phyloP scores from a whole-genome alignment of 345 rosid genomes.

The Linum tenue region DNA sequence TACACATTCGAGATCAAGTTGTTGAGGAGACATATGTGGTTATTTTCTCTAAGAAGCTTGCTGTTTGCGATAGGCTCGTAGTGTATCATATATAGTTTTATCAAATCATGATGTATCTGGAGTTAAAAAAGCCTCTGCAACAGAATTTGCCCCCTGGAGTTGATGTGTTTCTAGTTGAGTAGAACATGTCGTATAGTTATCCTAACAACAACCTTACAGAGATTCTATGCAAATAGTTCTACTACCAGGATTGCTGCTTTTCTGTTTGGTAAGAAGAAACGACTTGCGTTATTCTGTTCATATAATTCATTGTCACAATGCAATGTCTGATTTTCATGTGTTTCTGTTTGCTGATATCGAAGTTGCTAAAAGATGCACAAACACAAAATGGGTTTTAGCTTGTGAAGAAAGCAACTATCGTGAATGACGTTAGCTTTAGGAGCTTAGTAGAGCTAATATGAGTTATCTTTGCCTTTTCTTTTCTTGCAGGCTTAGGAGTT shows the following conservation, averaged over 20 bases:
- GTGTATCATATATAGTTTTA: constrained; percentile 20
- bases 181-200: constrained; percentile 44
- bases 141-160: constrained; percentile 45
- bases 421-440: neutral
- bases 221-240: constrained; percentile 58
- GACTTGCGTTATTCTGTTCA: constrained; percentile 19
- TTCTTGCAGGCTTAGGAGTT: constrained; percentile 40
- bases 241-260: constrained; percentile 47
- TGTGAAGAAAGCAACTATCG: too few species aligned
- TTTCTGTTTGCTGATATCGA: neutral
- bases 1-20: constrained; percentile 22
- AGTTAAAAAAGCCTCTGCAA: constrained; percentile 41
- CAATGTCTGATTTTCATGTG: neutral
- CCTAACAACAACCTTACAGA: constrained; percentile 62
- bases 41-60: constrained; percentile 23
- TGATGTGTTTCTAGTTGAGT: constrained; percentile 48
- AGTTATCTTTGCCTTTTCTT: constrained; percentile 1
- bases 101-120: constrained; percentile 29
- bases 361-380: too few species aligned
- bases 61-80: constrained; percentile 12
- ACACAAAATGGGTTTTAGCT: too few species aligned
- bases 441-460: neutral
- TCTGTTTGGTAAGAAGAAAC: constrained; percentile 67
- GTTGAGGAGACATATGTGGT: constrained; percentile 18
- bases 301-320: constrained; percentile 11